Conservation (phyloP, 257 asterid species). For the Penstemon barbatus region DNA sequence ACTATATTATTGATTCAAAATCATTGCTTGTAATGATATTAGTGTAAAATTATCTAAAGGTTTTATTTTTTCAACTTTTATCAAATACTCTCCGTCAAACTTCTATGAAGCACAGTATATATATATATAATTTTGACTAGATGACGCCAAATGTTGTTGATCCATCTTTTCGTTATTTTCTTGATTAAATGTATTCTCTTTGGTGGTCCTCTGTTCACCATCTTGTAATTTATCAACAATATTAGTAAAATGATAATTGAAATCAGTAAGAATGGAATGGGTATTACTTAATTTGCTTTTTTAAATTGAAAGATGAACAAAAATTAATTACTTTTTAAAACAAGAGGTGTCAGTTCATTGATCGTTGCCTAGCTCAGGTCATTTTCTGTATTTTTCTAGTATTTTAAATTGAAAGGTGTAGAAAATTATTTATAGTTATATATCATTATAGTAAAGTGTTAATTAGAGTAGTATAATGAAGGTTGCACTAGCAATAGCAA, state of each 20-base stretch:
- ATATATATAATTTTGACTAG: not conserved
- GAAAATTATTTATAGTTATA: not conserved
- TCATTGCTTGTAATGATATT: too few species aligned
- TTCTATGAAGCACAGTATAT: too few species aligned
- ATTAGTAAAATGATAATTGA: not conserved
- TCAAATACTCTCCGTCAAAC: too few species aligned
- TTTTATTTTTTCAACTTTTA: too few species aligned
- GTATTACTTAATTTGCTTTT: too few species aligned
- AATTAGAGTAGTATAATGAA: conserved; percentile 1
- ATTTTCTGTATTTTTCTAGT: too few species aligned
- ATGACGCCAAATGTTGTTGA: not conserved
- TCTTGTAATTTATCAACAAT: not conserved
- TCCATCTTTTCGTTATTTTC: not conserved
- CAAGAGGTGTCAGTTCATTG: too few species aligned
- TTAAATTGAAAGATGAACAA: too few species aligned
- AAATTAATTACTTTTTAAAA: too few species aligned
- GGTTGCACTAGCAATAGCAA: not conserved
- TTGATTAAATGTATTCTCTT: not conserved
- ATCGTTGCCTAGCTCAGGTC: too few species aligned
- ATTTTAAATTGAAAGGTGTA: not conserved
- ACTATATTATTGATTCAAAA: too few species aligned
- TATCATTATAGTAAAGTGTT: not conserved
- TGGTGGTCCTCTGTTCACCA: not conserved
- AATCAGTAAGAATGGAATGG: not conserved
- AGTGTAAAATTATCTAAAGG: too few species aligned